These are phyloP conservation scores for Starmerella scarabaei DNA, from an alignment of 805 yeast genomes.

Conservation along the genomic window DNA sequence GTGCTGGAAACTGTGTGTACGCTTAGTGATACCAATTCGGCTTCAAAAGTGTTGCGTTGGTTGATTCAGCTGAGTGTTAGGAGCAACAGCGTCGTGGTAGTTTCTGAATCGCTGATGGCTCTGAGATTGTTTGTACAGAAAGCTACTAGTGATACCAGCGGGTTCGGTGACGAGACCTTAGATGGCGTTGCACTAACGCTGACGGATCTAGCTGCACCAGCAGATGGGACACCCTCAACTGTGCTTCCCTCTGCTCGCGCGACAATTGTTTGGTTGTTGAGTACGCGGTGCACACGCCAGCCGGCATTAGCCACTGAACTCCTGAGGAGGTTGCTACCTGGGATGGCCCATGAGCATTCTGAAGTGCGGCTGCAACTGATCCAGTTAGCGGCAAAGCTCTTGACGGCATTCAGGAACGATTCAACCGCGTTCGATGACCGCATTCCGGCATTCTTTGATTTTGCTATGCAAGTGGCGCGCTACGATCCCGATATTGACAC, in stretches of 20 bases:
- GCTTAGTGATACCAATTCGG: slow-evolving; percentile 2
- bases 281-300: slow-evolving; percentile 51
- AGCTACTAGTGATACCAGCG: too few species aligned
- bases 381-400: slow-evolving; percentile 58
- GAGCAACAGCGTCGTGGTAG: slow-evolving; percentile 8
- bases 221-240: background rate
- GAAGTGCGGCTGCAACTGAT: slow-evolving; percentile 59
- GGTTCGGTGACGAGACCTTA: slow-evolving; percentile 3
- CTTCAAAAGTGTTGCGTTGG: slow-evolving; percentile 9
- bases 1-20: slow-evolving; percentile 2
- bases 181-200: slow-evolving; percentile 7
- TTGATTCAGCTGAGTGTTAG: slow-evolving; percentile 12
- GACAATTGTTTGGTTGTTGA: slow-evolving; percentile 80
- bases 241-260: slow-evolving; percentile 39
- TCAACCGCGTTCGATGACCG: slow-evolving; percentile 13
- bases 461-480: slow-evolving; percentile 49
- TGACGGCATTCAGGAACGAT: slow-evolving; percentile 42
- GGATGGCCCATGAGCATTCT: slow-evolving; percentile 40
- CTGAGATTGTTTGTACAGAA: slow-evolving; percentile 19
- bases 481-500: slow-evolving; percentile 67
- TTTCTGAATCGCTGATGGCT: slow-evolving; percentile 17
- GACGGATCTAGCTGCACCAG: slow-evolving; percentile 2
- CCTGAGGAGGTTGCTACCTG: slow-evolving; percentile 42
- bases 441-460: slow-evolving; percentile 43
- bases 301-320: slow-evolving; percentile 59